phyloP scores from a whole-genome alignment of 176 grass and related monocot genomes.

The Avena insularis region DNA sequence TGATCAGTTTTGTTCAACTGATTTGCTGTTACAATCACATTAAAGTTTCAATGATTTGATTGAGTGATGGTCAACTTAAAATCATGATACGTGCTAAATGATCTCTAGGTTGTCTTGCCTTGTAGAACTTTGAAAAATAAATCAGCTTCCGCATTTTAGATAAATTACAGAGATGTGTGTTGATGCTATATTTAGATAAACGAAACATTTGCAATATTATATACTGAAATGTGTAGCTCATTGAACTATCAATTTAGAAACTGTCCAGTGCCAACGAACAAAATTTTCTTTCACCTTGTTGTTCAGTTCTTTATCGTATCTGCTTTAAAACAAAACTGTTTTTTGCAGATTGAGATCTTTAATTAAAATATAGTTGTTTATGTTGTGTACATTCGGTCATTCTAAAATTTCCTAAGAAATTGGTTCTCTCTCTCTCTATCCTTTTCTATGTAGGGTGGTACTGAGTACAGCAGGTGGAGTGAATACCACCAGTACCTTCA shows the following conservation, averaged over 20 bases:
- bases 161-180: background rate
- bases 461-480: background rate
- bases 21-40: background rate
- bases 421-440: background rate
- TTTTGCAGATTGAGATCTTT: background rate
- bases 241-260: background rate
- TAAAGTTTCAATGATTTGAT: background rate
- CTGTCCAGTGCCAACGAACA: background rate
- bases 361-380: background rate
- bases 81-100: background rate
- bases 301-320: conserved; percentile 1
- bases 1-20: background rate
- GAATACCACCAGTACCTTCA: background rate
- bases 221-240: background rate
- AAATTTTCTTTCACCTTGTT: background rate
- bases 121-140: background rate
- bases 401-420: background rate
- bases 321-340: background rate
- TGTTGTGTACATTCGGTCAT: background rate
- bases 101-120: background rate
- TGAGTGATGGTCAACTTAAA: background rate
- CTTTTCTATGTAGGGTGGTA: conserved; percentile 7
- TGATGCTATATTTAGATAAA: conserved; percentile 1
- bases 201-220: background rate
- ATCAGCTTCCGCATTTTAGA: background rate